Conservation (phyloP, 148 eudicot genomes). For the Fagopyrum tataricum region DNA sequence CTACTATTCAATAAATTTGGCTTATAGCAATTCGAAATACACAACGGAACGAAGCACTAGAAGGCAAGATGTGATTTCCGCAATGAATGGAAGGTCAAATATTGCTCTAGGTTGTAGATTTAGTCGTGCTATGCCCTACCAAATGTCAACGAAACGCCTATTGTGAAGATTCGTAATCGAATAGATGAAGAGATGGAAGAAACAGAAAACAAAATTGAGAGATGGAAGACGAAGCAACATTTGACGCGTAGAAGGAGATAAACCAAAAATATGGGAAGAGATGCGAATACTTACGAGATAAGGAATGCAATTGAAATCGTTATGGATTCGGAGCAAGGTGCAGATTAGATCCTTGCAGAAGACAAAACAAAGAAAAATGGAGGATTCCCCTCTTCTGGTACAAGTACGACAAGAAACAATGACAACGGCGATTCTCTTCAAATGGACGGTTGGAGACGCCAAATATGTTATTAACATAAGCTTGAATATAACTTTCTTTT, state of each 20-base stretch:
- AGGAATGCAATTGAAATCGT: background rate
- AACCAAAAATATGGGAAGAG: background rate
- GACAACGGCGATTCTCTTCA: background rate
- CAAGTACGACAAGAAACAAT: background rate
- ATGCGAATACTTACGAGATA: background rate
- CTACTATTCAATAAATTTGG: background rate
- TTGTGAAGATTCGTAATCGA: background rate
- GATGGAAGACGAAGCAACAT: background rate
- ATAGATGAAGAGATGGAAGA: background rate
- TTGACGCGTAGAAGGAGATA: background rate
- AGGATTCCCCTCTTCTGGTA: background rate
- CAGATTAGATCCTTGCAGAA: background rate
- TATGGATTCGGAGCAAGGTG: background rate
- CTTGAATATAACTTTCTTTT: background rate
- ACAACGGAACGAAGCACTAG: background rate
- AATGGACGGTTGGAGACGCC: slow-evolving; percentile 10
- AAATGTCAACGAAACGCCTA: background rate
- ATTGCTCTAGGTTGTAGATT: background rate
- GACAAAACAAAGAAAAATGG: background rate
- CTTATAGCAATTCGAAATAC: background rate
- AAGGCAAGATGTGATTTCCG: background rate
- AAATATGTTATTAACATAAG: background rate
- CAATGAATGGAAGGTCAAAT: background rate
- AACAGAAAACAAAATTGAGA: background rate
- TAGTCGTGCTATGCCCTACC: background rate